Evolutionary conservation across 2,329 filamentous ascomycete genomes (phyloP), one percentile per base, ranked within the genome.

Genomic region (Alternaria ethzedia): DNA sequence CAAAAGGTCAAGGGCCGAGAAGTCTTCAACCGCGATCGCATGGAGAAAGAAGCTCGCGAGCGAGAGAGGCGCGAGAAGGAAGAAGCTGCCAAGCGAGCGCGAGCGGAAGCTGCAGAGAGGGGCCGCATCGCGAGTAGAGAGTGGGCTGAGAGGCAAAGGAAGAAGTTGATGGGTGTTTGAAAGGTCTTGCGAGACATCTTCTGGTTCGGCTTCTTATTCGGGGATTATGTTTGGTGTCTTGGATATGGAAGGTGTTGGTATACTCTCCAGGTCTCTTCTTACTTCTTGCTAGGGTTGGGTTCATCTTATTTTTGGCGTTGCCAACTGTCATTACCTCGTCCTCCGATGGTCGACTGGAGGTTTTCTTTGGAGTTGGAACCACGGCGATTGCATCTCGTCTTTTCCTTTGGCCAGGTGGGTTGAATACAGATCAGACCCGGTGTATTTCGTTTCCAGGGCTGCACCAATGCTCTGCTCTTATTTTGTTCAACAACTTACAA

Each of bases 101-200:
- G 83, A 30, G 80, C 78, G 2, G 81, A 81, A 28, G 83, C 83
- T 7, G 81, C 83, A 0, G 83, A 84, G 72, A 68, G 83, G 5
- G 80, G 83, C 0, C 70, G 83, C 15, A 76, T 78, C 44, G 75
- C 79, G 41, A 82, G 80, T 68, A 68, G 83, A 11, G 83, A 84
- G 70, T 86, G 83, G 83, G 83, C 83, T 5, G 82, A 83, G 75
- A 82, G 80, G 77, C 81, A 83, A 76, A 80, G 75, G 76, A 79
- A 78, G 76, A 80, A 76, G 71, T 67, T 69, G 67, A 63, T 74
- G 70, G 71, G 50, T 26, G 66, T 47, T n/a, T 59, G 45, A 58
- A 17, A 10, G 11, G 10, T 20, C 15, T 28, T n/a, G 20, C 9
- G 20, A n/a, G n/a, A n/a, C n/a, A n/a, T n/a, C 44, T 47, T 32